These are phyloP conservation scores for Capronia coronata DNA, from an alignment of 2,329 filamentous ascomycete genomes.

Conservation along the genomic window DNA sequence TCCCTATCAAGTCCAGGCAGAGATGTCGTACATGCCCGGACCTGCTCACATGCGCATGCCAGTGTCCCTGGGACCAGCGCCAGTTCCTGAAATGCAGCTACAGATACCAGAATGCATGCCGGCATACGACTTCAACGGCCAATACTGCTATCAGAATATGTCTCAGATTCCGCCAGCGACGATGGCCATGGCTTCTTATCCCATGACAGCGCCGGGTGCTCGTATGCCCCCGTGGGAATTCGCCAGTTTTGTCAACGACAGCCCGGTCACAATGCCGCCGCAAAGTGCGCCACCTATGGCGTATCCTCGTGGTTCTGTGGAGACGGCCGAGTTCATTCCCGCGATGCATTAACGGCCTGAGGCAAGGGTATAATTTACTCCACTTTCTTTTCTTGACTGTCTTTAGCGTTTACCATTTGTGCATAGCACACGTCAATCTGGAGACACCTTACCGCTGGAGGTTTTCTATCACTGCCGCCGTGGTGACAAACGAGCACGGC, in stretches of 20 bases:
- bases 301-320: conserved; percentile 21
- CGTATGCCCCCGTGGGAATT: conserved; percentile 37
- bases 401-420: conserved; percentile 17
- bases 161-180: conserved; percentile 18
- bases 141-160: conserved; percentile 21
- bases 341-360: conserved; percentile 19
- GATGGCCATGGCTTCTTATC: conserved; percentile 19
- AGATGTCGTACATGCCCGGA: conserved; percentile 16
- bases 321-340: conserved; percentile 19
- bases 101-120: conserved; percentile 22
- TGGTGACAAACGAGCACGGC: conserved; percentile 5
- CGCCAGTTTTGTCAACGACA: conserved; percentile 30
- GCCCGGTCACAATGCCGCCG: conserved; percentile 30
- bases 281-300: conserved; percentile 24
- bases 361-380: conserved; percentile 11
- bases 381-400: conserved; percentile 23
- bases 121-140: conserved; percentile 17
- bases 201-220: conserved; percentile 32
- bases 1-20: conserved; percentile 8
- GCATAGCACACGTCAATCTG: conserved; percentile 11
- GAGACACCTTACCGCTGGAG: conserved; percentile 1
- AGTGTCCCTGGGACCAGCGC: conserved; percentile 16
- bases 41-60: conserved; percentile 13
- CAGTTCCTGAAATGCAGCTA: conserved; percentile 23
- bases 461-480: conserved; percentile 8